Evolutionary conservation across 2,329 filamentous ascomycete species (phyloP), one percentile per base, ranked within the genome.

Genomic region (Sarocladium oryzae): DNA sequence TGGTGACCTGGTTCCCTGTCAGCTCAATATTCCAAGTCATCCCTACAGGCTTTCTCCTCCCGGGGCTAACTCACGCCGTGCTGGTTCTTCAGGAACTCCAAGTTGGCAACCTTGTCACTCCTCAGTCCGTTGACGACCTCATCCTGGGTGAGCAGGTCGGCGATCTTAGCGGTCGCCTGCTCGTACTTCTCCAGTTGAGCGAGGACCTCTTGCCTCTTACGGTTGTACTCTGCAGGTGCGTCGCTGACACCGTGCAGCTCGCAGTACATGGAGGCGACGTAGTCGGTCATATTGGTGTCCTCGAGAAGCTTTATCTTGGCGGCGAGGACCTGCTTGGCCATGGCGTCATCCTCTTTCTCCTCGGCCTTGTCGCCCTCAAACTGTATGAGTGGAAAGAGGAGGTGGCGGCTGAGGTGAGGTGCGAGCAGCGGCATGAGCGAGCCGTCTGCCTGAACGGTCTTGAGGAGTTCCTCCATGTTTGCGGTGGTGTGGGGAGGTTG

Each of bases 221-320:
- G 84, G 61, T 84, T 81, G 70, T 91, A 97, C 71, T 96, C 90
- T 56, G 86, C 79, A 49, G 93, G 91, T 51, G 87, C 75, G 56
- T 88, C 80, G 54, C 86, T 78, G 57, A 89, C 81, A 61, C 85
- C 79, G 75, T 97, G 84, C 59, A 99, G 82, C 65, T 96, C 88
- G 68, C 88, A 87, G 78, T 95, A 89, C 59, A 99, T 76, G 64
- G 86, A 88, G 65, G 91, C 91, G 51, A 97, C 89, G 69, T 95
- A 99, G 72, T 99, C 93, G 63, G 87, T 93, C 93, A 99, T 99
- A 78, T 97, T 96, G 64, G 93, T 97, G 69, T 90, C 85, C 76
- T 95, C 92, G 60, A 99, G 83, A 53, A 99, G 84, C 73, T 92
- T 86, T 70, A 92, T 96, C 72, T 96, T 96, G 62, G 90, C 84